Evolutionary conservation across 352 stramenopile genomes (phyloP).

Genomic region (Phytophthora fragariaefolia): DNA sequence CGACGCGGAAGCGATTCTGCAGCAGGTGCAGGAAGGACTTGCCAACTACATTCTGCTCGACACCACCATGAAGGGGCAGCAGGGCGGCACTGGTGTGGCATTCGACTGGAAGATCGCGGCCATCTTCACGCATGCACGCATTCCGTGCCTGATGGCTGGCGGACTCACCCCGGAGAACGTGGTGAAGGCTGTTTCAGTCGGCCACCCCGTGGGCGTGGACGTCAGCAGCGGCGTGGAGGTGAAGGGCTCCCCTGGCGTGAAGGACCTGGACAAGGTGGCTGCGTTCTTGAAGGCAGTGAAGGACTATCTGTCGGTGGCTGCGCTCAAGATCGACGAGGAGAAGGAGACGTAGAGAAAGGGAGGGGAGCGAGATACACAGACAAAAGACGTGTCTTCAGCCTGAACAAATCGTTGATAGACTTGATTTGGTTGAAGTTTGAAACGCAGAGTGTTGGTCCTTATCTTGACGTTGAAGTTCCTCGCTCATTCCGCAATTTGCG

Average conservation of each 20-base stretch:
- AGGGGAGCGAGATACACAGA: constrained; percentile 1
- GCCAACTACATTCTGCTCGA: constrained; percentile 95
- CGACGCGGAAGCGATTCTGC: constrained; percentile 75
- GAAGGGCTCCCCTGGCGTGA: constrained; percentile 67
- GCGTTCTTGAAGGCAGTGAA: constrained; percentile 72
- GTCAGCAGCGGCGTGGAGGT: constrained; percentile 96
- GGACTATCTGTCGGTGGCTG: constrained; percentile 61
- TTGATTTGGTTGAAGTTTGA: constrained; percentile 21
- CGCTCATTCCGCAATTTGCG: not conserved
- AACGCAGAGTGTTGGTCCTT: constrained; percentile 25
- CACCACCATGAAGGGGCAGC: constrained; percentile 94
- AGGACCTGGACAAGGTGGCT: constrained; percentile 66
- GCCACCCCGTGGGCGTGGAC: constrained; percentile 94
- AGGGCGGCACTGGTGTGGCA: constrained; percentile 92
- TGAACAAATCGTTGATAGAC: constrained; percentile 26
- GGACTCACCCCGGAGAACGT: constrained; percentile 96
- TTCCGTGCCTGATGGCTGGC: constrained; percentile 97
- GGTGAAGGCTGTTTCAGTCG: constrained; percentile 81
- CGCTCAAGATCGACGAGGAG: constrained; percentile 74
- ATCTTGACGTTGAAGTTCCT: constrained; percentile 14
- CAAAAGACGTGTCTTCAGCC: constrained; percentile 12
- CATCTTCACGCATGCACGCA: constrained; percentile 86
- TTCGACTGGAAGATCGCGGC: constrained; percentile 98
- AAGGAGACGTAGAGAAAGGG: constrained; percentile 43
- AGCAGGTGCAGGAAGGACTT: constrained; percentile 64